Percentiles rank a stretch among this genome's conserved stretches.
phyloP scores from a whole-genome alignment of 257 asterid genomes.

The Solanum verrucosum region DNA sequence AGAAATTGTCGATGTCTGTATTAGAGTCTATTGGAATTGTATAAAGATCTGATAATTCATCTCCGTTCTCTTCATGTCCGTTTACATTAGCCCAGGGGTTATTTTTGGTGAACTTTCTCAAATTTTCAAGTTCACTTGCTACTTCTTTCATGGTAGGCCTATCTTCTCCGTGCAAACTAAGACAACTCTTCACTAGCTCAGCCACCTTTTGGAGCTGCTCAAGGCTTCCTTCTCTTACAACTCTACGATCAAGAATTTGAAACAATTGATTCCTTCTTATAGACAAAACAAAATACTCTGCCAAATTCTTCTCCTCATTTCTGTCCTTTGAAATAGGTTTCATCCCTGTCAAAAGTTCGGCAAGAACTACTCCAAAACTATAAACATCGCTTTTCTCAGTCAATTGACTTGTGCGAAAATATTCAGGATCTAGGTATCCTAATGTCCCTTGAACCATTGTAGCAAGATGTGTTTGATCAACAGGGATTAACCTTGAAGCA shows the following conservation, averaged over 20 bases:
- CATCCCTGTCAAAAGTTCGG: conserved; percentile 58
- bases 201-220: conserved; percentile 51
- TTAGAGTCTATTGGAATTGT: conserved; percentile 19
- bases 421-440: conserved; percentile 77
- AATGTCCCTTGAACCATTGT: conserved; percentile 73
- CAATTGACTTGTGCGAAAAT: conserved; percentile 53
- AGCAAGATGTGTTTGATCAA: conserved; percentile 62
- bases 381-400: conserved; percentile 78
- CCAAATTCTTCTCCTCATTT: conserved; percentile 33
- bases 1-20: conserved; percentile 3
- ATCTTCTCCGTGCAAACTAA: conserved; percentile 35
- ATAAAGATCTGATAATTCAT: conserved; percentile 34
- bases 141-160: conserved; percentile 84
- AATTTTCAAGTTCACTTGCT: conserved; percentile 55
- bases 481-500: conserved; percentile 53
- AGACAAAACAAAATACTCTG: conserved; percentile 29
- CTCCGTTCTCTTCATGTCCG: conserved; percentile 13
- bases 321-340: conserved; percentile 44
- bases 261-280: conserved; percentile 39
- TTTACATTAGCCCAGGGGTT: conserved; percentile 32
- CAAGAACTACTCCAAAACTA: conserved; percentile 68
- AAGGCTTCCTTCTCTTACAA: conserved; percentile 45
- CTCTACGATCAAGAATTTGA: conserved; percentile 45
- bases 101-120: conserved; percentile 39
- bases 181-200: conserved; percentile 41